Evolutionary conservation across 192 early-diverging fungal species (phyloP), one percentile per base, ranked within the genome.

Genomic region (Borealophlyctis nickersoniae): DNA sequence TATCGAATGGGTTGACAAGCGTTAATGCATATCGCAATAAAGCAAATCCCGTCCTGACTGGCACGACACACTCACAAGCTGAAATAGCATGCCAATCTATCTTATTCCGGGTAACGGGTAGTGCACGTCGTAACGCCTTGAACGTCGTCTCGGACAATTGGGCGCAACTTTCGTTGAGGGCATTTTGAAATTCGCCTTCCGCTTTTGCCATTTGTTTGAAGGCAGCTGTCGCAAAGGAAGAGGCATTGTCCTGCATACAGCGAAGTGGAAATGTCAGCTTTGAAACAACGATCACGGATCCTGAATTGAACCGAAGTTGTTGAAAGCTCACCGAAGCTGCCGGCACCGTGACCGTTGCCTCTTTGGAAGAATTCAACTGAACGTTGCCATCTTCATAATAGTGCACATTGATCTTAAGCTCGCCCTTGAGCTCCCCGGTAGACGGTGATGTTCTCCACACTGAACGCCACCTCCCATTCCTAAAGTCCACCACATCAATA

Each of bases 331-430:
- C 58, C 22, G 58, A 61, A n/a, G n/a, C n/a, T n/a, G n/a, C n/a
- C 5, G 28, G 58, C 7, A 55, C 49, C 29, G 11, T 63, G 35
- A 64, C 31, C 0, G 52, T 77, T 48, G 88, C 70, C 4, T 91
- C 88, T 63, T 92, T 91, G 24, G 82, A 76, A 24, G 89, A 80
- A 56, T 93, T 88, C 45, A 98, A 72, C 75, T 99, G 97, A 36
- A 99, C 95, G 63, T 99, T 99, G 16, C 97, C 97, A 65, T 99
- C 95, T 81, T 99, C 97, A 74, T 94, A 99, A 73, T 99, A 99
- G 66, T 99, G 97, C 19, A 99, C 93, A 48, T 88, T 78, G 24
- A 91, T 89, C 65, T 86, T 86, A 28, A 89, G 66, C 16, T 70
- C 76, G 1, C 94, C 95, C 52, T 82, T 87, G 14, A 96, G 58